A percentile compares a stretch with the other conserved stretches of the same genome.
phyloP scores from a whole-genome alignment of 306 rosid species.

The Cicer arietinum region DNA sequence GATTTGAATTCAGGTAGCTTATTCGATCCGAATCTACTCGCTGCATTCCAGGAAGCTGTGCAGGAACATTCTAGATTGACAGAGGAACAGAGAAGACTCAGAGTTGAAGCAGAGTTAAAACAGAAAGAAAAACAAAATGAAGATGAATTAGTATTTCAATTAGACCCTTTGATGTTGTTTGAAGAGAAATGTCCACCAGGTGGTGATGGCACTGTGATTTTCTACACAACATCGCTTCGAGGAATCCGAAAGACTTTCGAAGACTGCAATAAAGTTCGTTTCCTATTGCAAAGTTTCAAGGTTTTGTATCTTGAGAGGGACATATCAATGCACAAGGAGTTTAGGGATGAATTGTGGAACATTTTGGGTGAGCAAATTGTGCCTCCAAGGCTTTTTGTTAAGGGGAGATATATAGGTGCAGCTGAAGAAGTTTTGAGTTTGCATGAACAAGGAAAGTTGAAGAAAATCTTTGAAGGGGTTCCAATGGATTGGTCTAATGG shows the following conservation, averaged over 20 bases:
- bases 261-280: constrained; percentile 75
- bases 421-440: constrained; percentile 71
- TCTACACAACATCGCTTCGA: constrained; percentile 80
- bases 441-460: constrained; percentile 80
- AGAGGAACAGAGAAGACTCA: constrained; percentile 55
- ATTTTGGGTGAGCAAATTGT: constrained; percentile 52
- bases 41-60: constrained; percentile 65
- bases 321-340: constrained; percentile 80
- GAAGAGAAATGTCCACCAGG: constrained; percentile 80
- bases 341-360: constrained; percentile 70
- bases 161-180: constrained; percentile 53
- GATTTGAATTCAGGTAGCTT: constrained; percentile 78
- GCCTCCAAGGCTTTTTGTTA: constrained; percentile 86
- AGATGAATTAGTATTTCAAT: constrained; percentile 18
- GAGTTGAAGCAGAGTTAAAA: constrained; percentile 41
- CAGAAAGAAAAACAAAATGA: constrained; percentile 38
- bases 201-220: constrained; percentile 61
- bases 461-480: constrained; percentile 60
- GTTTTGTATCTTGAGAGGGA: constrained; percentile 75
- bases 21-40: constrained; percentile 80
- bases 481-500: constrained; percentile 55
- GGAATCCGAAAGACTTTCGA: constrained; percentile 89
- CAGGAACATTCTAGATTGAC: constrained; percentile 53
- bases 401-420: constrained; percentile 83
- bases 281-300: constrained; percentile 74